Conservation (phyloP, 139 green algal species). For the Mesostigma viride region DNA sequence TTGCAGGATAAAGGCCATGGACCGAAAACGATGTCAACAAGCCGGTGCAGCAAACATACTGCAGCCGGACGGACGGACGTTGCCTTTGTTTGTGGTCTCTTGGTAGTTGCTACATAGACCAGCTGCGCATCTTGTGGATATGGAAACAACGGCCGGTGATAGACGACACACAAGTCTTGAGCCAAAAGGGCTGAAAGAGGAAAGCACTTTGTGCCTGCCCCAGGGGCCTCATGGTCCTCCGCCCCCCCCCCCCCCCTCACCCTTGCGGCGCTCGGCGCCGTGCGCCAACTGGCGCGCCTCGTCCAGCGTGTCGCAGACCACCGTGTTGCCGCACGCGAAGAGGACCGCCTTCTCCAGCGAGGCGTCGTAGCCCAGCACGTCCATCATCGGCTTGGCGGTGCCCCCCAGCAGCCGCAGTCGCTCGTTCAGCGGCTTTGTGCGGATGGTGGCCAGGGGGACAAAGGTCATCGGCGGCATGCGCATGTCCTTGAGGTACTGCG, state of each 20-base stretch:
- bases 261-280: constrained; percentile 23
- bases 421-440: constrained; percentile 54
- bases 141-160: too few species aligned
- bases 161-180: too few species aligned
- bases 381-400: constrained; percentile 59
- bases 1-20: neutral
- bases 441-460: constrained; percentile 60
- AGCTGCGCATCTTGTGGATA: too few species aligned
- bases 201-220: too few species aligned
- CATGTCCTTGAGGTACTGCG: constrained; percentile 51
- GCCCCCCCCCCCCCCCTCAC: too few species aligned
- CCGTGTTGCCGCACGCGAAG: constrained; percentile 64
- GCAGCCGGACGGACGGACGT: too few species aligned
- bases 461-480: constrained; percentile 73
- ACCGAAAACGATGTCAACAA: too few species aligned
- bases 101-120: too few species aligned
- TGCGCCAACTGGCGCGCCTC: constrained; percentile 66
- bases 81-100: too few species aligned
- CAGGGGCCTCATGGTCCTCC: too few species aligned
- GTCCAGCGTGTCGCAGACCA: constrained; percentile 76
- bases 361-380: constrained; percentile 58
- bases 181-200: too few species aligned
- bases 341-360: constrained; percentile 52
- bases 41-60: too few species aligned
- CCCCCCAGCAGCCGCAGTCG: constrained; percentile 65